A percentile compares a stretch with the other conserved stretches of the same genome.
Evolutionary conservation across 192 early-diverging fungal species (phyloP).

Genomic region (Coemansia sp.): DNA sequence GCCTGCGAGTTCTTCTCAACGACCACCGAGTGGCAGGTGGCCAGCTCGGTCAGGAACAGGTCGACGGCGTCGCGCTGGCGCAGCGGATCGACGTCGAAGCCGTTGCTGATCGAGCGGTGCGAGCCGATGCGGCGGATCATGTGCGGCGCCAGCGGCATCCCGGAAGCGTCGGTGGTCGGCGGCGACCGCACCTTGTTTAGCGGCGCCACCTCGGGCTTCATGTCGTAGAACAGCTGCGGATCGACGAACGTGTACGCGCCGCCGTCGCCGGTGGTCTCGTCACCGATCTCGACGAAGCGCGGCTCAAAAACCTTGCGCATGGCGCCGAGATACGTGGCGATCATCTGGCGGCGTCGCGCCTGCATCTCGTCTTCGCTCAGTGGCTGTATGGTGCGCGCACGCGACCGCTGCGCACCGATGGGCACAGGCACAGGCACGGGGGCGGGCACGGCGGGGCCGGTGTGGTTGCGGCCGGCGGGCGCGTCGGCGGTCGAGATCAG

Average conservation of each 20-base stretch:
- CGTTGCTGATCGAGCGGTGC: conserved; percentile 46
- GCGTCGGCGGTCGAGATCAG: conserved; percentile 44
- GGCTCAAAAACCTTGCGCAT: conserved; percentile 70
- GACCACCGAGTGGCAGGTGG: conserved; percentile 94
- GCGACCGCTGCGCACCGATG: conserved; percentile 25
- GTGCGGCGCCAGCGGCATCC: conserved; percentile 10
- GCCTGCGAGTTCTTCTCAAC: conserved; percentile 67
- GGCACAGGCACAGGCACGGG: conserved; percentile 12
- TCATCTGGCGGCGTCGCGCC: conserved; percentile 47
- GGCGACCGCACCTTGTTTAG: conserved; percentile 24
- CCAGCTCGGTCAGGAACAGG: conserved; percentile 81
- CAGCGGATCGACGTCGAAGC: conserved; percentile 58
- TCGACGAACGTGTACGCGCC: conserved; percentile 81
- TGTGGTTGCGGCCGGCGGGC: conserved; percentile 7
- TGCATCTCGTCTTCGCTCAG: conserved; percentile 33
- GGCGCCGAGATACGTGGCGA: conserved; percentile 57
- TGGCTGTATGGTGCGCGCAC: conserved; percentile 32
- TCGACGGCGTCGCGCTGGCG: conserved; percentile 58
- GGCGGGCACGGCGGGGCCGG: neutral
- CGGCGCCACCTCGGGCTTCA: conserved; percentile 57
- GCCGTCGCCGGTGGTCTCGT: conserved; percentile 51
- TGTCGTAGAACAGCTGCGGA: conserved; percentile 69
- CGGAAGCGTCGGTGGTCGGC: neutral
- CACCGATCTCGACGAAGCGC: conserved; percentile 62
- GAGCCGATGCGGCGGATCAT: conserved; percentile 34